Percentiles rank a stretch among this genome's conserved stretches.
Conservation (phyloP, 2,329 filamentous ascomycete genomes). For the Alternaria alternata region DNA sequence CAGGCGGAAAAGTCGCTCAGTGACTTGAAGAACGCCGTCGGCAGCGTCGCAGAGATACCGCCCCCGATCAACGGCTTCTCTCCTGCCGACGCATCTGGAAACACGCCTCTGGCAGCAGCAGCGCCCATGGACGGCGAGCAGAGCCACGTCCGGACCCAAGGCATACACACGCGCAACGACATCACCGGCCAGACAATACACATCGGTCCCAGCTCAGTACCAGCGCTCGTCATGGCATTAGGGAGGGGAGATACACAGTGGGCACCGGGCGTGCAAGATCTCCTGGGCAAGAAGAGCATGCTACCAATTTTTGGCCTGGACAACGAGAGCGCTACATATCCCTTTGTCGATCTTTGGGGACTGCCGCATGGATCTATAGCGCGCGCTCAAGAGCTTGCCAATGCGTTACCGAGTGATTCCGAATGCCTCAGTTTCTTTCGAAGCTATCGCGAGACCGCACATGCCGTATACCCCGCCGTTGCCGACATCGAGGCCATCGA, state of each 20-base stretch:
- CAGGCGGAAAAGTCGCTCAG: slow-evolving; percentile 57
- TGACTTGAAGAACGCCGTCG: slow-evolving; percentile 54
- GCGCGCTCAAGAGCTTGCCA: slow-evolving; percentile 65
- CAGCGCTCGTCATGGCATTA: slow-evolving; percentile 65
- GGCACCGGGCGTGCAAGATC: slow-evolving; percentile 62
- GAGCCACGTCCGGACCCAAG: slow-evolving; percentile 59
- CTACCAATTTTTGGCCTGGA: slow-evolving; percentile 69
- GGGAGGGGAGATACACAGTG: slow-evolving; percentile 56
- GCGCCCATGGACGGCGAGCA: slow-evolving; percentile 48
- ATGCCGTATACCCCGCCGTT: slow-evolving; percentile 68
- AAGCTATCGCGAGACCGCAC: slow-evolving; percentile 65
- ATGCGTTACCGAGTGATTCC: slow-evolving; percentile 65
- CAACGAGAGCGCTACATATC: slow-evolving; percentile 70
- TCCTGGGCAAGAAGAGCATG: slow-evolving; percentile 67
- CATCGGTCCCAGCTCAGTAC: slow-evolving; percentile 67
- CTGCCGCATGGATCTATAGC: slow-evolving; percentile 65
- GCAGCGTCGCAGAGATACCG: slow-evolving; percentile 47
- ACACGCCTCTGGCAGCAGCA: slow-evolving; percentile 46
- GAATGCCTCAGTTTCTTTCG: slow-evolving; percentile 66
- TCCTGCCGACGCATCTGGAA: slow-evolving; percentile 36
- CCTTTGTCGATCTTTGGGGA: slow-evolving; percentile 71
- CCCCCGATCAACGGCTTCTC: slow-evolving; percentile 47
- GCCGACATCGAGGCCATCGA: slow-evolving; percentile 65
- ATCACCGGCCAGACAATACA: slow-evolving; percentile 68
- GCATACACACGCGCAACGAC: slow-evolving; percentile 68